Evolutionary conservation across 768 basidiomycete genomes (phyloP), one percentile per base, ranked within the genome.

Genomic region (Cystofilobasidium macerans): DNA sequence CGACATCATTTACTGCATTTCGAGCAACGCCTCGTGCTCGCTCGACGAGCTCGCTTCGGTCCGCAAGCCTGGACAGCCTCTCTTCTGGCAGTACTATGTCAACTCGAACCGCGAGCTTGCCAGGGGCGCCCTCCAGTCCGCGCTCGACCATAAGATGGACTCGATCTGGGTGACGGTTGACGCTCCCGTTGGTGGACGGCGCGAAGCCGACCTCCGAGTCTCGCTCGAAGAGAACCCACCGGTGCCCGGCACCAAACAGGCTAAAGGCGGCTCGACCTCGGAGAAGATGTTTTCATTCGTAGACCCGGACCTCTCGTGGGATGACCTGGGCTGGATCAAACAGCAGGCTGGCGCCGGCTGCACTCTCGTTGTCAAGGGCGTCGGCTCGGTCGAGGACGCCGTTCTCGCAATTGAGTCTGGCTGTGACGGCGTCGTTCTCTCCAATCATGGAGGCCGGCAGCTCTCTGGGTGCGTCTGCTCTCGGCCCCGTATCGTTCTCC

Each of bases 401-500:
- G 71, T 72, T 28, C 68, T 73, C 9, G 76, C 78, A 5, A 69
- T 76, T 13, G 70, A 79, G 36, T 71, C 78, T 57, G 79, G 79
- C 9, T 76, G 75, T 56, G 74, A 75, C 30, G 79, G 78, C 0
- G 75, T 79, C 12, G 77, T 79, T 24, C 68, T 80, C 6, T 78
- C 77, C 0, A 79, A 79, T 38, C 73, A 74, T 51, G 75, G 74
- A 30, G 71, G 69, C 2, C 51, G 69, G 24, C 64, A 65, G n/a
- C 51, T 64, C 38, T 42, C 38, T 1, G 58, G 58, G 58, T 60
- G 12, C 9, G 43, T 60, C 57, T 16, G 12, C 5, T 35, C 20
- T 28, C 6, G 14, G 28, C n/a, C 9, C 5, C 14, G 7, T 2
- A 30, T 28, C 42, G 8, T 28, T 30, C 1, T n/a, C n/a, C n/a